Evolutionary conservation across 2,329 filamentous ascomycete species (phyloP).

Genomic region (Chaetomiaceae sp.): DNA sequence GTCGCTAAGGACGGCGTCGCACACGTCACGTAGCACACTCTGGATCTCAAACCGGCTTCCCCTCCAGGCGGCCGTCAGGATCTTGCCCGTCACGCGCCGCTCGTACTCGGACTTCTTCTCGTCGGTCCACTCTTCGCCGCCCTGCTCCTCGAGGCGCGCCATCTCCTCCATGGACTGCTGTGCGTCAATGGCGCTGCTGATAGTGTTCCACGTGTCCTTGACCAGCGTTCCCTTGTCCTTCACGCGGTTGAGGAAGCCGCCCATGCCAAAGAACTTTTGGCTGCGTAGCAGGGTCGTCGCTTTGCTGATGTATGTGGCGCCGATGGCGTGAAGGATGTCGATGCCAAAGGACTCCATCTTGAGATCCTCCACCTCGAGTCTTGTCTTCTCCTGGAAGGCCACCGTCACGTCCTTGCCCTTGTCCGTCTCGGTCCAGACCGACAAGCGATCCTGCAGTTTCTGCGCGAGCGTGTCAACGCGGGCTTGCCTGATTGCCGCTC

Average conservation of each 20-base stretch:
- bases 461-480: constrained; percentile 77
- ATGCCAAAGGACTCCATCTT: constrained; percentile 99
- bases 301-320: constrained; percentile 84
- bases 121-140: constrained; percentile 96
- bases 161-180: constrained; percentile 99
- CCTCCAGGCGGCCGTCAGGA: constrained; percentile 91
- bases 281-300: constrained; percentile 83
- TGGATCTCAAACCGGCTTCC: constrained; percentile 98
- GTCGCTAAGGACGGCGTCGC: constrained; percentile 77
- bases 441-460: constrained; percentile 86
- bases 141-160: constrained; percentile 90
- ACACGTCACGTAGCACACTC: constrained; percentile 89
- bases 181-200: constrained; percentile 91
- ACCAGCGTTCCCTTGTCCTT: constrained; percentile 96
- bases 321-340: constrained; percentile 93
- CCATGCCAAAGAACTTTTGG: constrained; percentile 94
- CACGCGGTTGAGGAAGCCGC: constrained; percentile 87
- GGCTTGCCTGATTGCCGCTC: constrained; percentile 74
- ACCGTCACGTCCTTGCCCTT: constrained; percentile 77
- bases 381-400: constrained; percentile 91
- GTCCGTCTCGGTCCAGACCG: constrained; percentile 96
- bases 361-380: constrained; percentile 91
- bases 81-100: constrained; percentile 93
- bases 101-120: constrained; percentile 96
- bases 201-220: constrained; percentile 98